These are phyloP conservation scores for Verticillium alfalfae DNA, from an alignment of 2,329 filamentous ascomycete species.

Conservation along the genomic window DNA sequence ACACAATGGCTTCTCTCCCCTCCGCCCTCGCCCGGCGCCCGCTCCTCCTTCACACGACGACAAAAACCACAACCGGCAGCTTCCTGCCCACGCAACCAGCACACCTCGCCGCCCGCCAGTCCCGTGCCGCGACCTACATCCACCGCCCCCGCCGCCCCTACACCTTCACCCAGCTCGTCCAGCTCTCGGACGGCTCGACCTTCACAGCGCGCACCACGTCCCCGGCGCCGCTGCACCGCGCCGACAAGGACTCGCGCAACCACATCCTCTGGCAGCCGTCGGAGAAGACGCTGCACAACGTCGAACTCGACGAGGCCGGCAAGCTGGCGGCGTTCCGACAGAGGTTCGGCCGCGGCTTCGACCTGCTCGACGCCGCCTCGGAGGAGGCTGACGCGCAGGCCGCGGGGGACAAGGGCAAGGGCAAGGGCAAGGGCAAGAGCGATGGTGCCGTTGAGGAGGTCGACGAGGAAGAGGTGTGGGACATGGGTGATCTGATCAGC, in stretches of 20 bases:
- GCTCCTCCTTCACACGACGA: neutral
- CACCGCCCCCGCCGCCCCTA: constrained; percentile 87
- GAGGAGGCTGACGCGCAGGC: constrained; percentile 19
- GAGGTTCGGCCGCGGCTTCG: constrained; percentile 80
- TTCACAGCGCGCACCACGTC: constrained; percentile 76
- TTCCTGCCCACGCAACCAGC: constrained; percentile 4
- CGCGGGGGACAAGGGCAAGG: constrained; percentile 10
- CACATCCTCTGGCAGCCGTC: constrained; percentile 86
- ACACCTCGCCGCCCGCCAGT: constrained; percentile 41
- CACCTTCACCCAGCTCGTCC: constrained; percentile 94
- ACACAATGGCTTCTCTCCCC: neutral
- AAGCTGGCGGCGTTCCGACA: constrained; percentile 79
- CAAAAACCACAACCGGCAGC: constrained; percentile 14
- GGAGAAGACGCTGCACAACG: constrained; percentile 72
- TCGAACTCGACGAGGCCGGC: constrained; percentile 94
- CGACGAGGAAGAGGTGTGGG: constrained; percentile 14
- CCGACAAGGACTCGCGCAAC: constrained; percentile 81
- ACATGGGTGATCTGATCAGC: constrained; percentile 46
- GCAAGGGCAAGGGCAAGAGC: constrained; percentile 8
- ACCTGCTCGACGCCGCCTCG: constrained; percentile 41
- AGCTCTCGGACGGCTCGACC: constrained; percentile 84
- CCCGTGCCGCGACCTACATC: constrained; percentile 79
- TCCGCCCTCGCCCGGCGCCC: neutral
- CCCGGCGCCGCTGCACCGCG: constrained; percentile 54
- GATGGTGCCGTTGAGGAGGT: neutral